phyloP scores from a whole-genome alignment of 306 rosid genomes.

The Sicyos baderoa region DNA sequence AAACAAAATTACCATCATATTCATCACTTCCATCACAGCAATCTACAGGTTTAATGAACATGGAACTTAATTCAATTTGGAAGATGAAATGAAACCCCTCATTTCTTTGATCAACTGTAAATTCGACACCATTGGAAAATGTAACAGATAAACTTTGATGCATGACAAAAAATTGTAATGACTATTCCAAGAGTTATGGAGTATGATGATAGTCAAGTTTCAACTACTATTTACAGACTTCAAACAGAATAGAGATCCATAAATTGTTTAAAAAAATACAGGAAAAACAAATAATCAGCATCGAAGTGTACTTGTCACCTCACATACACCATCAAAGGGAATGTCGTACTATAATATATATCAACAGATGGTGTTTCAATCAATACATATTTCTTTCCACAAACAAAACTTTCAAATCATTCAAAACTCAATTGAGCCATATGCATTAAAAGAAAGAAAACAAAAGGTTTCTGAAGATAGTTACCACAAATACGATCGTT shows the following conservation, averaged over 20 bases:
- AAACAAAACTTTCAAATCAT: not conserved
- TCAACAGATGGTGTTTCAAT: no score
- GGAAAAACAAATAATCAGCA: not conserved
- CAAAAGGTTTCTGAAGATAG: not conserved
- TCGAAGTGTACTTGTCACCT: no score
- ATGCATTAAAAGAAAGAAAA: not conserved
- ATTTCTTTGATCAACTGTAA: not conserved
- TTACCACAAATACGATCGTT: constrained; percentile 80
- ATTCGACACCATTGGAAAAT: not conserved
- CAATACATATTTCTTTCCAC: not conserved
- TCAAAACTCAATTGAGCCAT: not conserved
- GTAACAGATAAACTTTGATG: not conserved
- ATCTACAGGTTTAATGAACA: constrained; percentile 40
- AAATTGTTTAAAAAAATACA: not conserved
- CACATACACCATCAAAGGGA: no score
- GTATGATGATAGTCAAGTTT: not conserved
- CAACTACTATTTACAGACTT: not conserved
- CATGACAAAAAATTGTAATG: not conserved
- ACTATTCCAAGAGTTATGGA: not conserved
- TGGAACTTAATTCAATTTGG: constrained; percentile 21
- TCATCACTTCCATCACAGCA: constrained; percentile 93
- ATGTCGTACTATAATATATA: not conserved
- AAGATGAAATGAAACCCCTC: not conserved
- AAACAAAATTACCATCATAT: constrained; percentile 47
- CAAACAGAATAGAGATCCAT: not conserved